Evolutionary conservation across 371 early-diverging fungal species (phyloP).

Genomic region (Mortierella sp.): DNA sequence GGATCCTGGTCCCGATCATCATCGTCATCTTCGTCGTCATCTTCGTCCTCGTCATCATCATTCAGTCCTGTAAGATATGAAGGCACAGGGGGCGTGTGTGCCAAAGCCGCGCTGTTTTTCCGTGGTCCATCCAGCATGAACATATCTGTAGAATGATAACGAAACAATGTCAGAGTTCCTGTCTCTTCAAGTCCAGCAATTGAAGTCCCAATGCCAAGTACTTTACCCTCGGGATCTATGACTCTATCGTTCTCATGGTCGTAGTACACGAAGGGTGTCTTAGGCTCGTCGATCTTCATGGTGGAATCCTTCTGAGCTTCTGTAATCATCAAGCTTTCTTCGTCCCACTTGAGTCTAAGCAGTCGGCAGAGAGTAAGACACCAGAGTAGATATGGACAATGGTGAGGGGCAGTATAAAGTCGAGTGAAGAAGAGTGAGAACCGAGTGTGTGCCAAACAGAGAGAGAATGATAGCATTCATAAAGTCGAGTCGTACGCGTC

Average conservation of each 20-base stretch:
- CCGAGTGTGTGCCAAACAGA: too few relatives aligned
- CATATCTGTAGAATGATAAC: slow-evolving; percentile 12
- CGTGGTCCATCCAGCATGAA: slow-evolving; percentile 35
- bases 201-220: too few relatives aligned
- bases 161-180: too few relatives aligned
- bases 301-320: slow-evolving; percentile 91
- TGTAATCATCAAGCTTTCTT: slow-evolving; percentile 89
- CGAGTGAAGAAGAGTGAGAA: too few relatives aligned
- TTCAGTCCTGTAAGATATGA: slow-evolving; percentile 35
- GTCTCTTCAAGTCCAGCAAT: too few relatives aligned
- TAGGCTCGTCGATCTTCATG: slow-evolving; percentile 98
- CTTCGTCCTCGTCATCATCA: slow-evolving; percentile 34
- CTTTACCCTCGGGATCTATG: slow-evolving; percentile 49
- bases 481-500: too few relatives aligned
- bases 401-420: too few relatives aligned
- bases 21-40: slow-evolving; percentile 61
- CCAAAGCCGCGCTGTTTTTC: slow-evolving; percentile 41
- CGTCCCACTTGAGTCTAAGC: slow-evolving; percentile 92
- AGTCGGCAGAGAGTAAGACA: not conserved
- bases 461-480: too few relatives aligned
- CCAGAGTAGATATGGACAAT: too few relatives aligned
- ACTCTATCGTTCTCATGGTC: slow-evolving; percentile 82
- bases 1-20: slow-evolving; percentile 55
- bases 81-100: slow-evolving; percentile 45
- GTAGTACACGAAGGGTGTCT: slow-evolving; percentile 94